These are phyloP conservation scores for Teunomyces funiuensis DNA, from an alignment of 805 yeast genomes.

Conservation along the genomic window DNA sequence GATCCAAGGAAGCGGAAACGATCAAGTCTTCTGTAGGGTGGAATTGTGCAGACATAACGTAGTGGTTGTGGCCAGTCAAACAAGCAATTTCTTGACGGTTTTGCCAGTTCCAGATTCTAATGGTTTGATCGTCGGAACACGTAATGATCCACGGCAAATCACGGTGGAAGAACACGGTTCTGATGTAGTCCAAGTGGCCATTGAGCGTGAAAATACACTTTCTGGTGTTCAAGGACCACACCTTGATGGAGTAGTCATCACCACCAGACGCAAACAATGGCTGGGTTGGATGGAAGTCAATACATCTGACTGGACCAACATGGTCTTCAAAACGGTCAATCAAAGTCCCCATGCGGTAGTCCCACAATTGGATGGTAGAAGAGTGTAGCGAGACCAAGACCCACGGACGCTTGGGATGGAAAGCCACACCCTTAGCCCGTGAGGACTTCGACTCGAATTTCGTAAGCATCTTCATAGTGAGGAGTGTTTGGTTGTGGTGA, in stretches of 20 bases:
- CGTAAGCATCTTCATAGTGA: slow-evolving; percentile 32
- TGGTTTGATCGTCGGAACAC: slow-evolving; percentile 96
- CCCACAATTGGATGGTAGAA: slow-evolving; percentile 99
- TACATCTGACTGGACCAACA: slow-evolving; percentile 96
- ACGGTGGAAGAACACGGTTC: slow-evolving; percentile 92
- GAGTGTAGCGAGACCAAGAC: slow-evolving; percentile 91
- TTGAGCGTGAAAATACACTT: slow-evolving; percentile 87
- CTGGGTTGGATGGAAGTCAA: slow-evolving; percentile 96
- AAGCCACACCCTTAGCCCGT: slow-evolving; percentile 96
- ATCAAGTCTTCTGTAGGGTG: slow-evolving; percentile 94
- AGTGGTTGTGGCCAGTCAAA: slow-evolving; percentile 96
- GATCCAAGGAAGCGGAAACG: slow-evolving; percentile 94
- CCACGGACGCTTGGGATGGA: slow-evolving; percentile 97
- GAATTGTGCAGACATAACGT: slow-evolving; percentile 97
- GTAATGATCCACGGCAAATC: slow-evolving; percentile 97
- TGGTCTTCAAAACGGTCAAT: slow-evolving; percentile 97
- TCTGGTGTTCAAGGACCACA: slow-evolving; percentile 91
- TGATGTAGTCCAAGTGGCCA: slow-evolving; percentile 93
- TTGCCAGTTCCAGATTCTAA: slow-evolving; percentile 99
- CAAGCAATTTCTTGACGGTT: slow-evolving; percentile 96
- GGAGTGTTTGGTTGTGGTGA: slow-evolving; percentile 2
- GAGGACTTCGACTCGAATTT: slow-evolving; percentile 96
- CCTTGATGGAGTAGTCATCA: slow-evolving; percentile 92
- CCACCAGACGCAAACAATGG: slow-evolving; percentile 97
- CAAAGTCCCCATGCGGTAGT: slow-evolving; percentile 97